Evolutionary conservation across 129 eudicot genomes (phyloP), one percentile per base, ranked within the genome.

Genomic region (Flaveria sonorensis): DNA sequence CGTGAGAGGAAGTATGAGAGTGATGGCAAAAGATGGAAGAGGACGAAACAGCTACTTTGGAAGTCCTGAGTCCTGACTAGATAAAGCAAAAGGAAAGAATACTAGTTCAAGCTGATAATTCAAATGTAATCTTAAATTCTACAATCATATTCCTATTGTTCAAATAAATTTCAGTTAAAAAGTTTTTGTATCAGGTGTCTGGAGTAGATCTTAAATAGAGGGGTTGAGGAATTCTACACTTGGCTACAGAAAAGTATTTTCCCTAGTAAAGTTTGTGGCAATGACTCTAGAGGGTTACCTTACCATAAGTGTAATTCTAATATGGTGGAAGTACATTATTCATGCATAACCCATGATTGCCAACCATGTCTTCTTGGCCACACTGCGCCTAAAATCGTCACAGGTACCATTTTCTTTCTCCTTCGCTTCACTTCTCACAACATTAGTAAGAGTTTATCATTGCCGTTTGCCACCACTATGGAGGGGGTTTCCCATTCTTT

Each of bases 21-120:
- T 40, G 45, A 80, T 19, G 52, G 13, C 53, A 23, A 15, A 72
- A 39, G 61, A 45, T n/a, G 63, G 77, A 70, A 56, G n/a, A 68
- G 20, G 16, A 45, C 26, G 20, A 3, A 60, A 60, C 39, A 11
- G 53, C 24, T 18, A 46, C 53, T 47, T 50, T 23, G 46, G 77
- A 60, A 23, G 26, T 60, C 39, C 12, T 60, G 20, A 23, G 26
- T 60, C 39, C 24, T 60, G 20, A 60, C 30, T 15, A 26, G 43
- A 47, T 60, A 9, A 12, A 32, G 30, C n/a, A 72, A 32, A 70
- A 28, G 64, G 67, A 30, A 48, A 51, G 74, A 36, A 72, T 55
- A 55, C 67, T 56, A 23, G 36, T 36, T 76, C 62, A 62, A 63
- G 50, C 59, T 61, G 47, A 46, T 52, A 15, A 5, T 52, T 45